These are phyloP conservation scores for Emericellopsis terricola DNA, from an alignment of 495 filamentous ascomycete genomes.

Conservation along the genomic window DNA sequence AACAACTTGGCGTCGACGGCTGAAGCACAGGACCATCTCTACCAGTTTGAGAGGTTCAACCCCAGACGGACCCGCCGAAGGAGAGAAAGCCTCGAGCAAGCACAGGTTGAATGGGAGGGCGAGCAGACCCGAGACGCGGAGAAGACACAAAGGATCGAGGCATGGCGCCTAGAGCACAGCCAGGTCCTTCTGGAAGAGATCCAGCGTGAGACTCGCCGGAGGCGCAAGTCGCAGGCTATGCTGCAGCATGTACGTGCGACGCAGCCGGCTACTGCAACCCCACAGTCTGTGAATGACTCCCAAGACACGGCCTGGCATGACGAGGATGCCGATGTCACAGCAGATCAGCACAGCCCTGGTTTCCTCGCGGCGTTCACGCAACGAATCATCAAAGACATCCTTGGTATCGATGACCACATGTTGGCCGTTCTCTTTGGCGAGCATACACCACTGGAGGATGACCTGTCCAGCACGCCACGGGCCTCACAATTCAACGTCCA, in stretches of 20 bases:
- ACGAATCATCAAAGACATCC: slow-evolving; percentile 69
- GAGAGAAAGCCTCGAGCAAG: slow-evolving; percentile 41
- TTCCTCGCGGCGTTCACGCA: slow-evolving; percentile 71
- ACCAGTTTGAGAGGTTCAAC: slow-evolving; percentile 71
- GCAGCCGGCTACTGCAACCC: neutral
- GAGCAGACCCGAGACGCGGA: slow-evolving; percentile 44
- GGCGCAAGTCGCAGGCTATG: slow-evolving; percentile 22
- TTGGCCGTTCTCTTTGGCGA: slow-evolving; percentile 82
- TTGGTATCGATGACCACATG: slow-evolving; percentile 76
- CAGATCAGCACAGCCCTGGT: slow-evolving; percentile 35
- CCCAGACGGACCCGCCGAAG: slow-evolving; percentile 49
- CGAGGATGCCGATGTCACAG: slow-evolving; percentile 7
- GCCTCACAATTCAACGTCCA: slow-evolving; percentile 10
- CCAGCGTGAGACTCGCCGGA: slow-evolving; percentile 59
- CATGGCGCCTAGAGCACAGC: slow-evolving; percentile 86
- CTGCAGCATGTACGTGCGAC: slow-evolving; percentile 1
- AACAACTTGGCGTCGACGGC: slow-evolving; percentile 17
- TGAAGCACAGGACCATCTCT: slow-evolving; percentile 59
- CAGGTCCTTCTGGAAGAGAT: slow-evolving; percentile 71
- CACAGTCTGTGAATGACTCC: slow-evolving; percentile 4
- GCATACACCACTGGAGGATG: slow-evolving; percentile 42
- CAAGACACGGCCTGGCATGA: slow-evolving; percentile 24
- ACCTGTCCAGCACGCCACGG: slow-evolving; percentile 22
- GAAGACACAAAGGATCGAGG: slow-evolving; percentile 65
- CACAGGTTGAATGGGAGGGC: slow-evolving; percentile 33